A percentile compares a stretch with the other conserved stretches of the same genome.
These are phyloP conservation scores for Pleomassaria siparia DNA, from an alignment of 2,329 filamentous ascomycete genomes.

Conservation along the genomic window DNA sequence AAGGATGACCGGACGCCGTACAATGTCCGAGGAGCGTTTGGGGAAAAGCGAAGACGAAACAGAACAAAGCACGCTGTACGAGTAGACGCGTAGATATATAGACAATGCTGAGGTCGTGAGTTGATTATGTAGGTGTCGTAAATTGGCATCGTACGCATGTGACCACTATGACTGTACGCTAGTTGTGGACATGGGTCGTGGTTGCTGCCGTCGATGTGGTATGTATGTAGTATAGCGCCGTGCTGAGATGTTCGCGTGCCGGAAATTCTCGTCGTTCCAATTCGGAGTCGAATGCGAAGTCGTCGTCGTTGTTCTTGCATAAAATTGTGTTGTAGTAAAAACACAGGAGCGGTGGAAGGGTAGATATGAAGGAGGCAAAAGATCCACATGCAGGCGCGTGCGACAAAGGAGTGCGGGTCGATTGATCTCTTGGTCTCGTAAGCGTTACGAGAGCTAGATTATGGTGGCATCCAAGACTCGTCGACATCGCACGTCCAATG, in stretches of 20 bases:
- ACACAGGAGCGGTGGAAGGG: not conserved
- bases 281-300: slow-evolving; percentile 9
- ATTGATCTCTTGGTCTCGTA: not conserved
- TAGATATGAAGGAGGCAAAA: not conserved
- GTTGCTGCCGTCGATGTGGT: not conserved
- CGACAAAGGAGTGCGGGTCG: not conserved
- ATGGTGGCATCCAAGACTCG: slow-evolving; percentile 1
- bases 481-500: not conserved
- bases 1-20: not conserved
- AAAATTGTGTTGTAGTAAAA: not conserved
- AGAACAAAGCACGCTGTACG: slow-evolving; percentile 3
- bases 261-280: slow-evolving; percentile 15
- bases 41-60: slow-evolving; percentile 1
- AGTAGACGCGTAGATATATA: not conserved
- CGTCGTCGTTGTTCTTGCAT: slow-evolving; percentile 16
- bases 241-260: not conserved
- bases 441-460: not conserved
- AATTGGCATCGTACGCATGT: not conserved
- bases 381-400: not conserved
- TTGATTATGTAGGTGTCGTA: not conserved
- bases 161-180: not conserved
- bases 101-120: slow-evolving; percentile 5
- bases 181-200: not conserved
- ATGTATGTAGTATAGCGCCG: not conserved
- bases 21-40: not conserved